These are phyloP conservation scores for Fennellomyces sp. DNA, from an alignment of 371 early-diverging fungal species.

Conservation along the genomic window DNA sequence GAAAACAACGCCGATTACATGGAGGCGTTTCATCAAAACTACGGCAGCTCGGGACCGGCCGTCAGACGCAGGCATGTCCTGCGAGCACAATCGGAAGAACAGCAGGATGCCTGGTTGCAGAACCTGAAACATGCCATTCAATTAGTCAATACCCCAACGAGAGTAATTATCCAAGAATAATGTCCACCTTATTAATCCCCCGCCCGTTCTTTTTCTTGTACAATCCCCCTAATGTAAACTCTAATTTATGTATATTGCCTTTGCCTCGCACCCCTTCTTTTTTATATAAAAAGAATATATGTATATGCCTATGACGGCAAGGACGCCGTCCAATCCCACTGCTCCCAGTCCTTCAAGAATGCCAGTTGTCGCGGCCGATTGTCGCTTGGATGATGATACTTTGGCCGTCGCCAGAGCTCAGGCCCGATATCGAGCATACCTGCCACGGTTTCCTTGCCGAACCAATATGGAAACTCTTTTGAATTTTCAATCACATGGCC, in stretches of 20 bases:
- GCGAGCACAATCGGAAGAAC: constrained; percentile 14
- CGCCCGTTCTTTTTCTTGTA: too few species aligned
- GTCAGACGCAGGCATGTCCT: constrained; percentile 22
- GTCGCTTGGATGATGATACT: constrained; percentile 57
- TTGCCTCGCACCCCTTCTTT: not conserved
- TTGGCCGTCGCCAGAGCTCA: constrained; percentile 74
- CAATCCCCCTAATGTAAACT: not conserved
- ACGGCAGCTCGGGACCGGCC: constrained; percentile 6
- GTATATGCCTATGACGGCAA: not conserved
- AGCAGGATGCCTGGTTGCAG: constrained; percentile 21
- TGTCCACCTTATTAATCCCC: too few species aligned
- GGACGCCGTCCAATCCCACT: constrained; percentile 82
- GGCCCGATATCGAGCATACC: constrained; percentile 83
- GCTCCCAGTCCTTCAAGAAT: constrained; percentile 75
- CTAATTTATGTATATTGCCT: not conserved
- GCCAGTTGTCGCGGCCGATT: constrained; percentile 57
- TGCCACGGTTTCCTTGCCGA: constrained; percentile 82
- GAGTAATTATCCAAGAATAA: not conserved
- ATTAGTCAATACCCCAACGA: constrained; percentile 1
- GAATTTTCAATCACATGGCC: constrained; percentile 96
- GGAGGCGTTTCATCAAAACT: constrained; percentile 22
- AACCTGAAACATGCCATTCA: constrained; percentile 1
- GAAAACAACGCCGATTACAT: constrained; percentile 14
- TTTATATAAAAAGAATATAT: not conserved
- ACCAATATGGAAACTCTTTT: constrained; percentile 78